These are phyloP conservation scores for Leccinum boreale DNA, from an alignment of 768 basidiomycete genomes.

Conservation along the genomic window DNA sequence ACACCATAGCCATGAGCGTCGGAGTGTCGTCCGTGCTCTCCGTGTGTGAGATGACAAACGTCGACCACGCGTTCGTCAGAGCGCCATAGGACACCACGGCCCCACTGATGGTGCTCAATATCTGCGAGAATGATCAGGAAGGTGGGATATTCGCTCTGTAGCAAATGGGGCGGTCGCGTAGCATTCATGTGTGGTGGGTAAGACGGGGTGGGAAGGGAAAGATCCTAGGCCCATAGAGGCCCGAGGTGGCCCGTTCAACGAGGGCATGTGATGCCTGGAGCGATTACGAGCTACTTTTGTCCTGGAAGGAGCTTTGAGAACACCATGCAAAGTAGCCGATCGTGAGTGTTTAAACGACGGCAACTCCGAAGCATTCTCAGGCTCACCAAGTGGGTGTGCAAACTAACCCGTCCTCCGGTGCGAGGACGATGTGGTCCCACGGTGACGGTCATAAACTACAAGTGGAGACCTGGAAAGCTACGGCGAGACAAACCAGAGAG, in stretches of 20 bases:
- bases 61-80: slow-evolving; percentile 40
- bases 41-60: slow-evolving; percentile 49
- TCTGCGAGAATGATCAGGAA: not conserved
- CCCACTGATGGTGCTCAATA: not conserved
- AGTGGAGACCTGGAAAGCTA: too few relatives aligned
- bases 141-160: not conserved
- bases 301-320: not conserved
- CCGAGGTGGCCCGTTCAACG: not conserved
- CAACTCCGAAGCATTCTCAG: not conserved
- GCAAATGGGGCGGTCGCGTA: not conserved
- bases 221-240: not conserved
- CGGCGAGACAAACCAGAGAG: too few relatives aligned
- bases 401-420: not conserved
- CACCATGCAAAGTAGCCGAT: not conserved
- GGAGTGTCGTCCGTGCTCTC: slow-evolving; percentile 51
- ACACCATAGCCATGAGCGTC: slow-evolving; percentile 41
- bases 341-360: not conserved
- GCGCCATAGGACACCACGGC: slow-evolving; percentile 19
- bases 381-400: not conserved
- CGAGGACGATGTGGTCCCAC: too few relatives aligned
- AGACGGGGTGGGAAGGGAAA: not conserved
- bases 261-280: not conserved
- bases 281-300: not conserved
- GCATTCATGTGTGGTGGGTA: not conserved
- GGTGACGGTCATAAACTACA: not conserved